These are phyloP conservation scores for Lentinus tigrinus DNA, from an alignment of 768 basidiomycete species.

Conservation along the genomic window DNA sequence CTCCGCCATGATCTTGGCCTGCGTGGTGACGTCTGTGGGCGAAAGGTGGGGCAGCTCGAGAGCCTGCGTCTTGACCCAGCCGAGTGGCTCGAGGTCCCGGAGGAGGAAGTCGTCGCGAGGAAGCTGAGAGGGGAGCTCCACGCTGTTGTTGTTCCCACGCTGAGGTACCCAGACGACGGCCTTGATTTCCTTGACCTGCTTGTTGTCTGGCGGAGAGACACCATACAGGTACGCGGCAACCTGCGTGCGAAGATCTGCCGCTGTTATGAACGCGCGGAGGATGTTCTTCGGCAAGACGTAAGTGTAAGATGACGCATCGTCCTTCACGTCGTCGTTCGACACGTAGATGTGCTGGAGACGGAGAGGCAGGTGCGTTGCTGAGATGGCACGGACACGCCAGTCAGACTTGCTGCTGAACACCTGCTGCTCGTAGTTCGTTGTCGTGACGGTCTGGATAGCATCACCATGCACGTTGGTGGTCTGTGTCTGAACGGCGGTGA, in stretches of 20 bases:
- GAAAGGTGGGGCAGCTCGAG: constrained; percentile 90
- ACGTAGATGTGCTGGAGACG: constrained; percentile 99
- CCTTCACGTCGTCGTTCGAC: constrained; percentile 98
- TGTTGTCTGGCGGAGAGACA: constrained; percentile 90
- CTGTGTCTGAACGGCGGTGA: constrained; percentile 96
- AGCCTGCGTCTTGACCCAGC: constrained; percentile 97
- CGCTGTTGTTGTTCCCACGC: constrained; percentile 89
- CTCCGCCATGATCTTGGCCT: constrained; percentile 95
- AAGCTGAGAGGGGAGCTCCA: constrained; percentile 86
- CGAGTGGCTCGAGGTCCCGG: constrained; percentile 92
- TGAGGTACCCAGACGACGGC: constrained; percentile 98
- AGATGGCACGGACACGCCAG: constrained; percentile 98
- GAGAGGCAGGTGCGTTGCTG: constrained; percentile 92
- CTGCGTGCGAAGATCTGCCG: constrained; percentile 93
- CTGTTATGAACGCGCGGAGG: constrained; percentile 88
- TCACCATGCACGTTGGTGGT: constrained; percentile 98
- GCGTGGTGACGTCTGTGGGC: constrained; percentile 89
- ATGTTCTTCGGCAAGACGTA: constrained; percentile 98
- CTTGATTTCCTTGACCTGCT: constrained; percentile 98
- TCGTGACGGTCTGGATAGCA: constrained; percentile 92
- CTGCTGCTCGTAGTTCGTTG: constrained; percentile 96
- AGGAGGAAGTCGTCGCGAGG: constrained; percentile 94
- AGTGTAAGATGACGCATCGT: constrained; percentile 92
- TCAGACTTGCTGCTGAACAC: constrained; percentile 99
- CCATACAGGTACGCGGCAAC: constrained; percentile 95